These are phyloP conservation scores for Fusarium siculi DNA, from an alignment of 2,329 filamentous ascomycete species.

Conservation along the genomic window DNA sequence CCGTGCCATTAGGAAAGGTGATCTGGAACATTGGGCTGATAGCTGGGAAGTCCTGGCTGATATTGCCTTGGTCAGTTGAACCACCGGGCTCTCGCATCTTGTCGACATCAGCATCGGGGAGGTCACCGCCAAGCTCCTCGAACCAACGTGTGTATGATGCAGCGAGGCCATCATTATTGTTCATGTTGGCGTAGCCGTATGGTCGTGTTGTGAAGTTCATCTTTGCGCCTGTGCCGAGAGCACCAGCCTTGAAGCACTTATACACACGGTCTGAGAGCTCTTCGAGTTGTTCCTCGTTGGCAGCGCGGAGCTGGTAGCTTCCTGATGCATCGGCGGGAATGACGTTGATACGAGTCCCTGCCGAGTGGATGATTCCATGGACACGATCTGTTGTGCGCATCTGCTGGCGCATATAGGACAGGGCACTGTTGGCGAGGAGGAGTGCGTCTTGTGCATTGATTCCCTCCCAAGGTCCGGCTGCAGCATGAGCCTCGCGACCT, in stretches of 20 bases:
- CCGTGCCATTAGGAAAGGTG: slow-evolving; percentile 36
- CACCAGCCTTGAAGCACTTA: slow-evolving; percentile 44
- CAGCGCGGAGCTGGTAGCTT: slow-evolving; percentile 67
- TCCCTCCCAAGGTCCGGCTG: slow-evolving; percentile 31
- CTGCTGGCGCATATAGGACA: slow-evolving; percentile 35
- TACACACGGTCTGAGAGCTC: slow-evolving; percentile 36
- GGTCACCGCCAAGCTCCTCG: slow-evolving; percentile 34
- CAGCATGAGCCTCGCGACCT: slow-evolving; percentile 28
- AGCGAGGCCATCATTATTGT: slow-evolving; percentile 45
- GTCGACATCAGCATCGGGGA: slow-evolving; percentile 41
- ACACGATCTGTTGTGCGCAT: slow-evolving; percentile 30
- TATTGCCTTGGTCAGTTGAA: slow-evolving; percentile 46
- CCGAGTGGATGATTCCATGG: slow-evolving; percentile 35
- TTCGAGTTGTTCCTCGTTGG: slow-evolving; percentile 47
- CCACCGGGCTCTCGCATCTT: slow-evolving; percentile 38
- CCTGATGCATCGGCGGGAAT: slow-evolving; percentile 61
- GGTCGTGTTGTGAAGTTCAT: slow-evolving; percentile 50
- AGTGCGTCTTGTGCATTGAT: slow-evolving; percentile 40
- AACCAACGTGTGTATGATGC: slow-evolving; percentile 40
- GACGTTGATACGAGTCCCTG: slow-evolving; percentile 36
- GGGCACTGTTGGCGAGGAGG: slow-evolving; percentile 31
- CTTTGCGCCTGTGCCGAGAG: slow-evolving; percentile 46
- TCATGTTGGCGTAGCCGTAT: slow-evolving; percentile 47
- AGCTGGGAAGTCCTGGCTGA: slow-evolving; percentile 45
- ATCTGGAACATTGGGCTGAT: slow-evolving; percentile 45